Base-by-base conservation (phyloP, 805 yeast species). In the Saccharomyces eubayanus region DNA sequence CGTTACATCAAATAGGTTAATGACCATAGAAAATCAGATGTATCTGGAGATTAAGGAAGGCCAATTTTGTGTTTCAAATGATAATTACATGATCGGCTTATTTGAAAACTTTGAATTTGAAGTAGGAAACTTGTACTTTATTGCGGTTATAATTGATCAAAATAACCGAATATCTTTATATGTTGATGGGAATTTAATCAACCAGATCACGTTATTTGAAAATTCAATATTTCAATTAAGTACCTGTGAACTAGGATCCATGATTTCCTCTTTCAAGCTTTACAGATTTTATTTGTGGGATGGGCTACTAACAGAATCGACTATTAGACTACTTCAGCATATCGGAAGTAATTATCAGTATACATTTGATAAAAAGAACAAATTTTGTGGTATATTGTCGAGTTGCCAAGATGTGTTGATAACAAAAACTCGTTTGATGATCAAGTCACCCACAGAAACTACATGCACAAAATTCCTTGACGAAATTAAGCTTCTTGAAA, bases 371-470 rank as follows among this genome's bases (percentile, higher is more conserved):
- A 51, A 50, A 9, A 30, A 40, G 11, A 20, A 49, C 2, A 52
- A 52, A 31, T 5, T 31, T 10, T 49, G 41, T n/a, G 55, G 52
- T 10, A 30, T 56, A 10, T 46, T 47, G n/a, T 45, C 36, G 24
- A 40, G 27, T 0, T 45, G 51, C 43, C 21, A 36, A 10, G 79
- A 77, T 51, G 61, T 77, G 12, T 55, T 77, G 3, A 59, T 78
- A 27, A 21, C 43, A 9, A 36, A 10, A 11, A 21, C 43, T 36
- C 43, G 8, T 36, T 36, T 16, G 8, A 36, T 36, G 43, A 16
- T 8, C 12, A 36, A 9, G 11, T 16, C 43, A 16, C 11, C 43
- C 8, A 8, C 43, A 8, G 21, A 16, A 9, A 36, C 6, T 8
- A 16, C 24, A 5, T 36, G 12, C 16, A 16, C 28, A n/a, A 40